Evolutionary conservation across 768 basidiomycete genomes (phyloP), one percentile per base, ranked within the genome.

Genomic region (Neoboletus magnificus): DNA sequence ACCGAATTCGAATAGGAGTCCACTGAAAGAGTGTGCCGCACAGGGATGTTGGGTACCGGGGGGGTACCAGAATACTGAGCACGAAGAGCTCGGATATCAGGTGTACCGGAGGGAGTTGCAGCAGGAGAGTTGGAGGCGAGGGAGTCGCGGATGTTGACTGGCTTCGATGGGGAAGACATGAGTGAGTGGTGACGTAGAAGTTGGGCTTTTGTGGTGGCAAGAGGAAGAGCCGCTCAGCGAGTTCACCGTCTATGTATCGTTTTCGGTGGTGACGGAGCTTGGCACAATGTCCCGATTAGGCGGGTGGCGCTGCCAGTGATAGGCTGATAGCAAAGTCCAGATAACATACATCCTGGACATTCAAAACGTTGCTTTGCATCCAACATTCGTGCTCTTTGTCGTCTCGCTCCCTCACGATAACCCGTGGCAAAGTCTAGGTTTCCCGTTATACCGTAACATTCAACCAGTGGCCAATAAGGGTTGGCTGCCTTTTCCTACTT

Each of bases 51-150:
- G 29, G 79, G 74, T 1, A 73, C 67, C 3, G 79, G 78, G 25
- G 80, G 77, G 69, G 85, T 80, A 48, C 77, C 79, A 7, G 81
- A 80, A 62, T 86, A 89, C 54, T 82, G 82, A 20, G 85, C 83
- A 3, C 87, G 82, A n/a, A 89, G 73, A 15, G 77, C 74, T 33
- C 82, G 79, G 55, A 87, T 70, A 62, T 86, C 83, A 8, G 89
- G 86, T 20, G 88, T 87, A 42, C 84, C 84, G 15, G 75, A 61
- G 1, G 78, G 76, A 40, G 59, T 23, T 5, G 20, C 48, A 1
- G 71, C 22, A 7, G 20, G 48, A 1, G 71, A 65, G 40, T 60
- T 16, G 37, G 50, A 48, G 23, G 46, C 2, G 23, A 54, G 54
- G 16, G 56, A 35, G 32, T 65, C 66, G 52, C 63, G 73, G 42